Evolutionary conservation across 805 yeast species (phyloP).

Genomic region (Jamesozyma gamospora): DNA sequence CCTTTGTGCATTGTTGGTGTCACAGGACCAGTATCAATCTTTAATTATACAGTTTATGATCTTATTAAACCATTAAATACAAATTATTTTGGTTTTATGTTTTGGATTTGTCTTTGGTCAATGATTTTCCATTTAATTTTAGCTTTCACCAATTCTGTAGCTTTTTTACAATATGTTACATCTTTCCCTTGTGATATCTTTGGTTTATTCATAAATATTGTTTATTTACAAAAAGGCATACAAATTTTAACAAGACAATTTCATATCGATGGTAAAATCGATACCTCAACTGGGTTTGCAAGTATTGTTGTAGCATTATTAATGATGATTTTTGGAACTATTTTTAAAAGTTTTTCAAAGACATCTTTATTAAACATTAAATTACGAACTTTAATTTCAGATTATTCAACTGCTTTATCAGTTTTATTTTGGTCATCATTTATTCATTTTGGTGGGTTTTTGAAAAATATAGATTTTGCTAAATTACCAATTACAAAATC

Average conservation of each 20-base stretch:
- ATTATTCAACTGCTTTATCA: slow-evolving; percentile 74
- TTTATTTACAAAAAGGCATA: slow-evolving; percentile 84
- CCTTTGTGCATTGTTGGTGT: slow-evolving; percentile 95
- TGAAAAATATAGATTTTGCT: slow-evolving; percentile 47
- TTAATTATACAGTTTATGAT: slow-evolving; percentile 70
- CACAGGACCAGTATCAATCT: slow-evolving; percentile 90
- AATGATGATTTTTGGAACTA: slow-evolving; percentile 72
- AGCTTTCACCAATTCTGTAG: slow-evolving; percentile 59
- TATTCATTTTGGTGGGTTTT: slow-evolving; percentile 78
- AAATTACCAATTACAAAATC: slow-evolving; percentile 61
- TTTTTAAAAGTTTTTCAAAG: slow-evolving; percentile 40
- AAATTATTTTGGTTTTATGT: slow-evolving; percentile 82
- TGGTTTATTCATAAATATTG: slow-evolving; percentile 82
- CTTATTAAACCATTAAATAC: slow-evolving; percentile 29
- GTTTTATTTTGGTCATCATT: slow-evolving; percentile 90
- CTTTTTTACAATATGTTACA: slow-evolving; percentile 61
- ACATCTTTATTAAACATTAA: slow-evolving; percentile 52
- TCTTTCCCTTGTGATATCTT: slow-evolving; percentile 84
- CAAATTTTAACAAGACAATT: slow-evolving; percentile 74
- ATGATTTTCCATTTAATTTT: slow-evolving; percentile 69
- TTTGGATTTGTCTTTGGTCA: slow-evolving; percentile 91
- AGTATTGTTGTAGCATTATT: slow-evolving; percentile 62
- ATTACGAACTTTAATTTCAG: slow-evolving; percentile 63
- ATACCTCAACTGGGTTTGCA: slow-evolving; percentile 46
- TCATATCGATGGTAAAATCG: slow-evolving; percentile 11